These are phyloP conservation scores for Microbotryum scabiosae DNA, from an alignment of 1,284 basidiomycete genomes.

Conservation along the genomic window DNA sequence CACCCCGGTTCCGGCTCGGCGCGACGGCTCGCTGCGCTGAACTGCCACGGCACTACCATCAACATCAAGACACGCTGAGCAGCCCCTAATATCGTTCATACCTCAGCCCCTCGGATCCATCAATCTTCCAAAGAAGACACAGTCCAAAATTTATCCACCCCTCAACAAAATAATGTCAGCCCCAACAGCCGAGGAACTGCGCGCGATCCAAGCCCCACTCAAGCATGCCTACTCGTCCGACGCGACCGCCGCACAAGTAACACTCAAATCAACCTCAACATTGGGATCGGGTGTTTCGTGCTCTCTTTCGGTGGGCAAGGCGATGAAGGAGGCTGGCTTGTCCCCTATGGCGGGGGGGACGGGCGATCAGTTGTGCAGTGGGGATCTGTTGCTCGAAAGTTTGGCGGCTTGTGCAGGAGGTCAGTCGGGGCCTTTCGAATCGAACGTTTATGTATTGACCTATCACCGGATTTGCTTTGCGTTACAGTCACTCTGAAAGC, in stretches of 20 bases:
- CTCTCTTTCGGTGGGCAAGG: background rate
- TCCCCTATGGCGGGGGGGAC: conserved; percentile 14
- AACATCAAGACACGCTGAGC: too few species aligned
- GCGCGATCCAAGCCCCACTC: conserved; percentile 14
- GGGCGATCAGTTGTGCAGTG: conserved; percentile 9
- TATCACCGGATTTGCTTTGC: too few species aligned
- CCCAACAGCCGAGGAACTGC: conserved; percentile 2
- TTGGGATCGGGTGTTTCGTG: conserved; percentile 6
- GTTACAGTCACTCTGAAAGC: conserved; percentile 12
- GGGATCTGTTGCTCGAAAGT: conserved; percentile 20
- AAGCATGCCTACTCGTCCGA: conserved; percentile 7
- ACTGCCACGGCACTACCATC: too few species aligned
- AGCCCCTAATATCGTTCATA: too few species aligned
- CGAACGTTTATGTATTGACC: background rate
- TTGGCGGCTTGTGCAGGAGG: conserved; percentile 17
- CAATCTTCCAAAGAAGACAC: too few species aligned
- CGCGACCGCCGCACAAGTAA: conserved; percentile 3
- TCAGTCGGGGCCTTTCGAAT: background rate
- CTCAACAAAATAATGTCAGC: too few species aligned
- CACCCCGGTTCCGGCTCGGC: too few species aligned
- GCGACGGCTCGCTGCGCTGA: too few species aligned
- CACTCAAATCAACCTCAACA: conserved; percentile 2
- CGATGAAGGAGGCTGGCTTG: conserved; percentile 10
- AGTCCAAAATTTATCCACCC: too few species aligned
- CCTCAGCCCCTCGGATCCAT: too few species aligned